phyloP scores from a whole-genome alignment of 192 early-diverging fungal genomes.

The Coemansia sp. region DNA sequence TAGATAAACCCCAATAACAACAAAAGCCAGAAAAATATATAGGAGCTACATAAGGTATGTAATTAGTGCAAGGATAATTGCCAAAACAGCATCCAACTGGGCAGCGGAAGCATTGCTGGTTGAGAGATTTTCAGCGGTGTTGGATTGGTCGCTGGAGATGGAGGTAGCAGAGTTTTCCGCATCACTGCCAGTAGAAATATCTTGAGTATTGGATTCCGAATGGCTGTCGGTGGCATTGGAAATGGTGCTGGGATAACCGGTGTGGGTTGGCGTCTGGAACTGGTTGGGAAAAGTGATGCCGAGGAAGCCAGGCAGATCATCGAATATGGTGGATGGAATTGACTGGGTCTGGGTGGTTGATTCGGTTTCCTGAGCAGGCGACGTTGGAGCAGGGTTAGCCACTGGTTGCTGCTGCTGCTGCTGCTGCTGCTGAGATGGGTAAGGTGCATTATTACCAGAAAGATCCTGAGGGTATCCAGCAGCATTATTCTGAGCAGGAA shows the following conservation, averaged over 20 bases:
- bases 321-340: slow-evolving; percentile 25
- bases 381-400: neutral
- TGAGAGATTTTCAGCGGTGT: neutral
- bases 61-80: neutral
- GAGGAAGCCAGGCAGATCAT: slow-evolving; percentile 26
- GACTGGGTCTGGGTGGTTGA: slow-evolving; percentile 9
- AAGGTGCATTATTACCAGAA: too few relatives aligned
- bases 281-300: slow-evolving; percentile 30
- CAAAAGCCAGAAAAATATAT: neutral
- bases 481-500: too few relatives aligned
- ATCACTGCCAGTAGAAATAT: too few relatives aligned
- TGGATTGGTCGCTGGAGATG: neutral
- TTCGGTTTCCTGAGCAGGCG: neutral
- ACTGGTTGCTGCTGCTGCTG: slow-evolving; percentile 9
- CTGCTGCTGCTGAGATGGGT: neutral
- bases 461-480: too few relatives aligned
- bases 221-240: neutral
- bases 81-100: neutral
- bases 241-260: neutral
- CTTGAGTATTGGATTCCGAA: too few relatives aligned
- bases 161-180: too few relatives aligned
- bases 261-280: neutral
- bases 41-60: neutral
- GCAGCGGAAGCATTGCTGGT: neutral
- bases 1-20: too few relatives aligned